These are phyloP conservation scores for Agaricus bisporus DNA, from an alignment of 768 basidiomycete species.

Conservation along the genomic window DNA sequence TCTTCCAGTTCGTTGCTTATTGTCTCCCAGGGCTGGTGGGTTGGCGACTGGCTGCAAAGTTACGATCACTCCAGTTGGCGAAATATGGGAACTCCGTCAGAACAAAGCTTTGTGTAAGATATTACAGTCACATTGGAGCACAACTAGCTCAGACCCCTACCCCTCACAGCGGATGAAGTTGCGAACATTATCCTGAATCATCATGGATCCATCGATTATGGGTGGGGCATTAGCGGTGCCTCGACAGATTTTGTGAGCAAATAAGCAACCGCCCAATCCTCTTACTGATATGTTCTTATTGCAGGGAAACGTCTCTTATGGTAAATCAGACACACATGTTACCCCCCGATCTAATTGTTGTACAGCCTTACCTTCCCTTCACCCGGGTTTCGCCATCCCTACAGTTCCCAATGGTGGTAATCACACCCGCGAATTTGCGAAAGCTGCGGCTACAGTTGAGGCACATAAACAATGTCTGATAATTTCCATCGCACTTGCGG, in stretches of 20 bases:
- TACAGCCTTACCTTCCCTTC: slow-evolving; percentile 57
- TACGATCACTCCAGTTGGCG: slow-evolving; percentile 29
- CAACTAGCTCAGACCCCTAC: not conserved
- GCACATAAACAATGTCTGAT: slow-evolving; percentile 66
- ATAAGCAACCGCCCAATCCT: not conserved
- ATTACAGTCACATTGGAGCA: not conserved
- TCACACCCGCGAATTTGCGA: slow-evolving; percentile 66
- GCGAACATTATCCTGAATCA: slow-evolving; percentile 53
- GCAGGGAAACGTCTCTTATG: slow-evolving; percentile 73
- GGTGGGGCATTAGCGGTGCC: slow-evolving; percentile 61
- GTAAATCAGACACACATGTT: slow-evolving; percentile 27
- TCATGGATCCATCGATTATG: slow-evolving; percentile 57
- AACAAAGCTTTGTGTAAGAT: slow-evolving; percentile 54
- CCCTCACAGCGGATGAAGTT: slow-evolving; percentile 51
- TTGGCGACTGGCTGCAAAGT: slow-evolving; percentile 60
- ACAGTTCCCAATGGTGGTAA: slow-evolving; percentile 69
- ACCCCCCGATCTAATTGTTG: not conserved
- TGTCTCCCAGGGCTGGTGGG: slow-evolving; percentile 50
- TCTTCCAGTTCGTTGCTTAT: not conserved
- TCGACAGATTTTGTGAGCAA: slow-evolving; percentile 78
- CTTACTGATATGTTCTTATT: not conserved
- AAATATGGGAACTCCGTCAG: slow-evolving; percentile 56
- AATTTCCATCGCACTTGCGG: slow-evolving; percentile 66
- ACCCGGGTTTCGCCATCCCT: slow-evolving; percentile 77
- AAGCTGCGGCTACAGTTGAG: slow-evolving; percentile 49